Evolutionary conservation across 2,329 filamentous ascomycete species (phyloP), one percentile per base, ranked within the genome.

Genomic region (Purpureocillium takamizusanense): DNA sequence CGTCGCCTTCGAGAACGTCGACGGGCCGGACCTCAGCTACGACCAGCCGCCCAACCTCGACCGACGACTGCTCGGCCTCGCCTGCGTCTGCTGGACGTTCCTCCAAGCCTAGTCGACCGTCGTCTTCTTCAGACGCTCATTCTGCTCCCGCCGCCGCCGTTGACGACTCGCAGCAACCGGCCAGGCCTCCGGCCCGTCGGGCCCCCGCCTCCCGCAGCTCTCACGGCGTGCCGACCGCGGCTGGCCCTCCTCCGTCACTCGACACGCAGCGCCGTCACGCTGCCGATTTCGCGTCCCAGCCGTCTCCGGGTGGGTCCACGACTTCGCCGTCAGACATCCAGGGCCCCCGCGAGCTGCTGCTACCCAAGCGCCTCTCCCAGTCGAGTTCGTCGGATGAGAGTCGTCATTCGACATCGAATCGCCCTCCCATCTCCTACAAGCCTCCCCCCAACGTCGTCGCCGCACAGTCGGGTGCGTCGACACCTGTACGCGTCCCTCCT

Each of bases 361-460:
- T 67, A 38, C 65, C 67, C 46, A 72, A 69, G 48, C 53, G 65
- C 14, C 47, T 67, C 23, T 53, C 56, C 31, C 50, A 48, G 41
- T 50, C 54, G 28, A 64, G 58, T 33, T 53, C 60, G 40, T 53
- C 69, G 40, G 67, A 76, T 67, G 74, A 74, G 42, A 68, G 60
- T 53, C 66, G 64, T 44, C 48, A 51, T 38, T 33, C 32, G 13
- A 54, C 54, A 51, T 51, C 54, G 53, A 57, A 54, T 53, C 63
- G 57, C 59, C 72, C 53, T 18, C 72, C 72, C 16, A 57, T 72
- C 41, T 75, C 73, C 16, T 74, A 69, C 55, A 69, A 64, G 46
- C 60, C 62, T 18, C 65, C 62, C 34, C 51, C 54, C 37, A 56
- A 42, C 35, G 42, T 47, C 42, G 50, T 50, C 40, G 51, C 49